Percentiles rank a stretch among this genome's conserved stretches.
These are phyloP conservation scores for Populus euphratica DNA, from an alignment of 345 rosid genomes.

Conservation along the genomic window DNA sequence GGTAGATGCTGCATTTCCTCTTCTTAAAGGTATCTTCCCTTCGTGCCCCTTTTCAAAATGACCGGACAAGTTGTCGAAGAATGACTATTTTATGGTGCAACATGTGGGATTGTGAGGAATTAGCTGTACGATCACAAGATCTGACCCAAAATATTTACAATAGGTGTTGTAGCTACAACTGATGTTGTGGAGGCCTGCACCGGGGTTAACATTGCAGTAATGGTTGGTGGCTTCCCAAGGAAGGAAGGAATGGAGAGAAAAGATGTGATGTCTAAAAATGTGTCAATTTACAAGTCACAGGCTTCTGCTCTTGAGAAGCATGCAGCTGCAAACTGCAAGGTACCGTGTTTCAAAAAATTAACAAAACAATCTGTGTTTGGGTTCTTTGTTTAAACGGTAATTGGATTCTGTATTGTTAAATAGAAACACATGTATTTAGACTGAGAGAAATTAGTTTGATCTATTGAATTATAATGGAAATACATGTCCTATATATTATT, in stretches of 20 bases:
- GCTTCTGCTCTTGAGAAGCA: constrained; percentile 91
- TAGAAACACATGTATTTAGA: neutral
- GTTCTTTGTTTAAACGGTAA: no score
- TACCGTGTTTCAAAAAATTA: constrained; percentile 1
- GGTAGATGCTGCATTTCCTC: constrained; percentile 96
- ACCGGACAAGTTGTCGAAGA: neutral
- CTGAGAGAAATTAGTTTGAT: neutral
- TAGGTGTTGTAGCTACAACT: constrained; percentile 98
- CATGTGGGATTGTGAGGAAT: neutral
- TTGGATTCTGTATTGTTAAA: neutral
- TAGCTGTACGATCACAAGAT: constrained; percentile 10
- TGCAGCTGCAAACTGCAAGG: constrained; percentile 98
- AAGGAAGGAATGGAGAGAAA: constrained; percentile 99
- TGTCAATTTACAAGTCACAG: constrained; percentile 94
- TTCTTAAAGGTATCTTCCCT: constrained; percentile 65
- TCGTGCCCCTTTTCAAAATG: neutral
- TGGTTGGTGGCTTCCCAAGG: constrained; percentile 99
- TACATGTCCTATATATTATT: neutral
- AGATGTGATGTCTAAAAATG: constrained; percentile 96
- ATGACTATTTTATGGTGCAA: neutral
- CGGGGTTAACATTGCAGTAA: constrained; percentile 80
- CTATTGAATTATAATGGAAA: neutral
- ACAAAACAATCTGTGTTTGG: neutral
- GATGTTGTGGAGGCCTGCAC: constrained; percentile 96
- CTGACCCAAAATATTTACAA: constrained; percentile 11